Conservation (phyloP, 2,329 filamentous ascomycete species). For the Scedosporium minutisporum region DNA sequence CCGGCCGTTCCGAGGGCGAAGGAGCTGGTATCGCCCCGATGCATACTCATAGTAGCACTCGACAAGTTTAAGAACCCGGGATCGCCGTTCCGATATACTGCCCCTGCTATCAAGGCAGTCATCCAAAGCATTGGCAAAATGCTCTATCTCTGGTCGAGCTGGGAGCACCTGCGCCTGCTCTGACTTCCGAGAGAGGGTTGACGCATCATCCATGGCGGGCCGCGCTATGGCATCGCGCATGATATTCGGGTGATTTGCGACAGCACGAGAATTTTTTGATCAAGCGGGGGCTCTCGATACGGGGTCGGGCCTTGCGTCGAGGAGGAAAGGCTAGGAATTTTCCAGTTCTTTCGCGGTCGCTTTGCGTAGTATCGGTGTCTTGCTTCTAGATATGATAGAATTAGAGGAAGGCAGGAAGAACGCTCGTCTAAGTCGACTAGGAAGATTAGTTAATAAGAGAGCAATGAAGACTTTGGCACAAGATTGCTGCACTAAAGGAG, state of each 20-base stretch:
- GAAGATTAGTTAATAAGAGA: too few relatives aligned
- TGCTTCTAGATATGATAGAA: too few relatives aligned
- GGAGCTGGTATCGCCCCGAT: conserved; percentile 27
- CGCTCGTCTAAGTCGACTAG: too few relatives aligned
- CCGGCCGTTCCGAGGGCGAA: not conserved
- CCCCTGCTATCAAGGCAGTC: conserved; percentile 50
- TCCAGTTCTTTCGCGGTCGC: too few relatives aligned
- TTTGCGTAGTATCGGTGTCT: too few relatives aligned
- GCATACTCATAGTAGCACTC: conserved; percentile 54
- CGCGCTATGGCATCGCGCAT: not conserved
- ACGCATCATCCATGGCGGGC: conserved; percentile 8
- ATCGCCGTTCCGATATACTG: conserved; percentile 44
- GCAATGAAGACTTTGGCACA: too few relatives aligned
- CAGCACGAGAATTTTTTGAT: not conserved
- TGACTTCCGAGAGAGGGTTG: not conserved
- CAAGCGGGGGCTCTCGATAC: not conserved
- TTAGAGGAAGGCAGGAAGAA: too few relatives aligned
- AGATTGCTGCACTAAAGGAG: too few relatives aligned
- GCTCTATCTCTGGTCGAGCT: conserved; percentile 69
- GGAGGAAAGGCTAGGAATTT: too few relatives aligned
- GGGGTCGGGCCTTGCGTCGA: not conserved
- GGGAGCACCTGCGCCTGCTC: not conserved
- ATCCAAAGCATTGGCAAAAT: conserved; percentile 76
- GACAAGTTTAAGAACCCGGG: conserved; percentile 59
- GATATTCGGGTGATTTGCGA: not conserved